Evolutionary conservation across 345 rosid genomes (phyloP), one percentile per base, ranked within the genome.

Genomic region (Carallia brachiata): DNA sequence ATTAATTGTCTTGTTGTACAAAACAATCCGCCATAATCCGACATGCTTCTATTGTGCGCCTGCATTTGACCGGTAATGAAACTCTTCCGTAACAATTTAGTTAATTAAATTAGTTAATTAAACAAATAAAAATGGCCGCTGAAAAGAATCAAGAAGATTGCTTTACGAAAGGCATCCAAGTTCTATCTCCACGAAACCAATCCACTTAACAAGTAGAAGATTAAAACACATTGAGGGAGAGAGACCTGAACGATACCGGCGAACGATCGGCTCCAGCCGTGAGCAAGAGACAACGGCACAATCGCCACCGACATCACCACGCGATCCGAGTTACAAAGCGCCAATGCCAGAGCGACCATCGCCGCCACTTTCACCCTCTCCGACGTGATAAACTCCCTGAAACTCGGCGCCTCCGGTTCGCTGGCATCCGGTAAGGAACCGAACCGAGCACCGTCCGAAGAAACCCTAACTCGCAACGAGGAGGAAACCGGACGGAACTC

Each of bases 251-350:
- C 97, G 78, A 94, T 86, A 77, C 98, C 98, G 70, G 90, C 82
- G 79, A 94, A 94, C n/a, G 99, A 88, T 61, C 89, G 89, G 84
- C 95, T 90, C 99, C 99, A 94, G 7, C 99, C 97, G 66, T 89
- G 81, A 73, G 92, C 79, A 23, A 86, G 78, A 28, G 99, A 89
- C 72, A 94, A 75, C 53, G 97, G 97, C 28, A 91, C 88, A 80
- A 94, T 90, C 60, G 95, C 99, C 37, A 91, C 97, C 39, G 97
- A 94, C 99, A 91, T 89, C 60, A 91, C 97, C 32, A 89, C 97
- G 13, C 97, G 89, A 74, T 91, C 97, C 12, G 97, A 96, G 69
- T 94, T 94, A 69, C 99, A 94, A 1, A 94, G 89, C 32, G 90
- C 89, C 70, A 94, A 75, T 0, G 99, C 87, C 72, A 91, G 81